Percentiles rank a stretch among this genome's conserved stretches.
Evolutionary conservation across 1,284 basidiomycete species (phyloP).

Genomic region (Neonothopanus nambi): DNA sequence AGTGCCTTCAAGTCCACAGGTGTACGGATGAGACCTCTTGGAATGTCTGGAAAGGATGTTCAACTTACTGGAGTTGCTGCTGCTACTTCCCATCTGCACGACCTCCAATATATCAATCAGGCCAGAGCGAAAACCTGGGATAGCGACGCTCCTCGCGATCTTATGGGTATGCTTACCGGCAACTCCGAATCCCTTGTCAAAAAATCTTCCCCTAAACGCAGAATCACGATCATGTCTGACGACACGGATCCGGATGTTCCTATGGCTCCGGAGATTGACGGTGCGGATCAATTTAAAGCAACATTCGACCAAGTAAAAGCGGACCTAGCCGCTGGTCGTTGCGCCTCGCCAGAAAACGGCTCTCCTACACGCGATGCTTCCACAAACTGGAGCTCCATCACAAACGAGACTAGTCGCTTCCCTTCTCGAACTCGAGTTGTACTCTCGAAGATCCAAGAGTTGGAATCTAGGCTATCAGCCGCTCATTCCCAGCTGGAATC

Average conservation of each 20-base stretch:
- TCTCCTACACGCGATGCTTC: slow-evolving; percentile 10
- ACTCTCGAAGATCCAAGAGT: slow-evolving; percentile 60
- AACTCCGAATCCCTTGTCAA: slow-evolving; percentile 24
- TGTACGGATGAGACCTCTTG: slow-evolving; percentile 79
- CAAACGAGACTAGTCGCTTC: slow-evolving; percentile 26
- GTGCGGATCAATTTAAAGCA: slow-evolving; percentile 68
- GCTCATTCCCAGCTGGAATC: slow-evolving; percentile 68
- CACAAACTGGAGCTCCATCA: too few species aligned
- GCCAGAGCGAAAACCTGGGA: slow-evolving; percentile 49
- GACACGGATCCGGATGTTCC: slow-evolving; percentile 42
- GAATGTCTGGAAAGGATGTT: slow-evolving; percentile 70
- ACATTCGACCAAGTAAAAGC: slow-evolving; percentile 87
- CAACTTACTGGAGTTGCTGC: slow-evolving; percentile 81
- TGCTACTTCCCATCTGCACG: slow-evolving; percentile 77
- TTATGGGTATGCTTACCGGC: slow-evolving; percentile 42
- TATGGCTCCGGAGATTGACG: slow-evolving; percentile 51
- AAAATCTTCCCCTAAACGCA: slow-evolving; percentile 27
- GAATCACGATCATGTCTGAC: slow-evolving; percentile 31
- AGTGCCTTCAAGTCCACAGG: slow-evolving; percentile 87
- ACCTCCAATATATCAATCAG: slow-evolving; percentile 46
- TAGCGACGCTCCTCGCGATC: slow-evolving; percentile 36
- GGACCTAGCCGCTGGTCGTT: slow-evolving; percentile 61
- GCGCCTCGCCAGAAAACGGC: slow-evolving; percentile 27
- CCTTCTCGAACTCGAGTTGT: slow-evolving; percentile 61
- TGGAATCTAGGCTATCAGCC: slow-evolving; percentile 59